A percentile compares a stretch with the other conserved stretches of the same genome.
phyloP scores from a whole-genome alignment of 164 flowering plant species.

The Tinospora cordifolia region DNA sequence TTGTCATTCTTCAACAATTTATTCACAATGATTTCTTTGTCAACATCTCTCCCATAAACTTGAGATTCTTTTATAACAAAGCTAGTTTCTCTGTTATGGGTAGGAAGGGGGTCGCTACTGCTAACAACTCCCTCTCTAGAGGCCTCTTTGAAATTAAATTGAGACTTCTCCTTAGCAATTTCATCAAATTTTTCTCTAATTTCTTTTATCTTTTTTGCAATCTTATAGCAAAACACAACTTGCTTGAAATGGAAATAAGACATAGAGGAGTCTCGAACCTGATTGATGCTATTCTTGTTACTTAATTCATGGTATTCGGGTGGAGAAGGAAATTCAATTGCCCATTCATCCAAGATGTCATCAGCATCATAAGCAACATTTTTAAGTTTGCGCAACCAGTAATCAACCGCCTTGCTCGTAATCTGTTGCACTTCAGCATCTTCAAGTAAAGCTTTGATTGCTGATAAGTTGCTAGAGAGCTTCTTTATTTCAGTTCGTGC shows the following conservation, averaged over 20 bases:
- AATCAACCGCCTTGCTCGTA: not conserved
- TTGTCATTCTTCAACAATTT: not conserved
- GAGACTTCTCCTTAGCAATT: conserved; percentile 5
- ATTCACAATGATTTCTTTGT: too few relatives aligned
- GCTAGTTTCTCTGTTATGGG: not conserved
- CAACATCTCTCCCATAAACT: too few relatives aligned
- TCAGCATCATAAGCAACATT: not conserved
- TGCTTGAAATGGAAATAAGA: too few relatives aligned
- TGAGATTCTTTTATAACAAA: too few relatives aligned
- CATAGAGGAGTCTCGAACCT: not conserved
- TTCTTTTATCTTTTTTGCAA: not conserved
- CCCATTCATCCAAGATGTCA: conserved; percentile 5
- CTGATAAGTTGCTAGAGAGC: not conserved
- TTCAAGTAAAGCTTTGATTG: too few relatives aligned
- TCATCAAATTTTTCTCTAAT: conserved; percentile 2
- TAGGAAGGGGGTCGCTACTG: too few relatives aligned
- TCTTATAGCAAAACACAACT: not conserved
- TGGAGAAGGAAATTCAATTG: not conserved
- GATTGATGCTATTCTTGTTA: not conserved
- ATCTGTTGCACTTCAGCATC: too few relatives aligned
- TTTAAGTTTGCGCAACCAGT: not conserved
- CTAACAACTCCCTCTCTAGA: not conserved
- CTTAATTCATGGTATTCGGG: too few relatives aligned
- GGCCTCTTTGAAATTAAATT: not conserved
- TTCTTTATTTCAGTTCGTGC: not conserved